Conservation (phyloP, 805 yeast species). For the Hanseniaspora clermontiae region DNA sequence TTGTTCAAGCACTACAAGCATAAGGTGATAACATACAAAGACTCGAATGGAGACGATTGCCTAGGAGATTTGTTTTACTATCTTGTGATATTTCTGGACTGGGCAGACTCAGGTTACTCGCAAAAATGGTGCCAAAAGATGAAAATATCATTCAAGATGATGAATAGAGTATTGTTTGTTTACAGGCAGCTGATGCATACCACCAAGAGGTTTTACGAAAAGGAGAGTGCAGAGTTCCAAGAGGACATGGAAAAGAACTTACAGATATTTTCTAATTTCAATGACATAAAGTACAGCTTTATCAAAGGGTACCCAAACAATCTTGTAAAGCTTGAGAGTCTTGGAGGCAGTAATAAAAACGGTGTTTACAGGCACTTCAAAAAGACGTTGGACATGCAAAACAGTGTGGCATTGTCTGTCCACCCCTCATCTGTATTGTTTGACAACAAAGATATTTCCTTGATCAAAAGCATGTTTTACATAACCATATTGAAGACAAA, state of each 20-base stretch:
- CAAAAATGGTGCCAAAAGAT: slow-evolving; percentile 77
- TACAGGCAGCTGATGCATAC: slow-evolving; percentile 50
- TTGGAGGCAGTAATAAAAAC: neutral
- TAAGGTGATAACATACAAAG: slow-evolving; percentile 15
- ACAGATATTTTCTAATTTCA: slow-evolving; percentile 9
- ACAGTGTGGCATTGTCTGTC: neutral
- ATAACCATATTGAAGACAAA: slow-evolving; percentile 76
- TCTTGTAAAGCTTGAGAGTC: slow-evolving; percentile 21
- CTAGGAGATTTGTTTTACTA: slow-evolving; percentile 66
- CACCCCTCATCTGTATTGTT: slow-evolving; percentile 9
- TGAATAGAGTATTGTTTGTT: slow-evolving; percentile 56
- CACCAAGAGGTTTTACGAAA: slow-evolving; percentile 33
- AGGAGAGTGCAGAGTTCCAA: slow-evolving; percentile 18
- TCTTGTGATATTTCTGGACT: slow-evolving; percentile 62
- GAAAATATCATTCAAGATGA: slow-evolving; percentile 61
- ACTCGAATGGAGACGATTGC: slow-evolving; percentile 37
- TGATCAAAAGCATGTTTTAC: slow-evolving; percentile 60
- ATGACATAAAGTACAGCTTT: slow-evolving; percentile 20
- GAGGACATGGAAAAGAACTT: slow-evolving; percentile 24
- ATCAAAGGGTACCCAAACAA: slow-evolving; percentile 27
- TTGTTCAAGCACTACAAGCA: slow-evolving; percentile 21
- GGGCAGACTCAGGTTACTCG: slow-evolving; percentile 58
- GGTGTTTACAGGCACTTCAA: slow-evolving; percentile 24
- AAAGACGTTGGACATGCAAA: neutral
- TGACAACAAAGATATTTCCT: slow-evolving; percentile 43